Evolutionary conservation across 345 rosid species (phyloP).

Genomic region (Eucalyptus dawsonii): DNA sequence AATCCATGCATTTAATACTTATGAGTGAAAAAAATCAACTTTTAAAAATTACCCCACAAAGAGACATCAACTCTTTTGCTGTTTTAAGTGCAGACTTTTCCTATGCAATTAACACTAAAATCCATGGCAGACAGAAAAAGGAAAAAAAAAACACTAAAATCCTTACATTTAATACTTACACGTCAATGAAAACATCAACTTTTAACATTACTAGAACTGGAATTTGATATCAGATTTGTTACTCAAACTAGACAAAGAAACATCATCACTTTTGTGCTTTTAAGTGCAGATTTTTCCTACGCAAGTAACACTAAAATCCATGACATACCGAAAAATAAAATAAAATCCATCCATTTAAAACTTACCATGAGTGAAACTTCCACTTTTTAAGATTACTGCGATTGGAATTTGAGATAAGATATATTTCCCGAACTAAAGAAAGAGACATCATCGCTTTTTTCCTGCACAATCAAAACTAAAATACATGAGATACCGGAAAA

Average conservation of each 20-base stretch:
- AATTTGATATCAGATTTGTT: neutral
- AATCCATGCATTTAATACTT: neutral
- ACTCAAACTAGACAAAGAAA: neutral
- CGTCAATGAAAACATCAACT: neutral
- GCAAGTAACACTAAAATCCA: neutral
- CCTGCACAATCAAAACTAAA: neutral
- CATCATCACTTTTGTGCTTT: neutral
- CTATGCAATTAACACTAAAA: neutral
- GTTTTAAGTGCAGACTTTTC: neutral
- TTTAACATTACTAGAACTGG: neutral
- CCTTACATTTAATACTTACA: neutral
- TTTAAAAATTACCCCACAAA: fast-evolving
- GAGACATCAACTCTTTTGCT: neutral
- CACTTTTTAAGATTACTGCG: neutral
- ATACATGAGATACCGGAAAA: neutral
- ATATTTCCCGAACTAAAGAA: neutral
- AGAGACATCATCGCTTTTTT: neutral
- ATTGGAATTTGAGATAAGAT: neutral
- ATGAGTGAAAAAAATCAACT: neutral
- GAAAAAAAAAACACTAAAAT: neutral
- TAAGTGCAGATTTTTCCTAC: neutral
- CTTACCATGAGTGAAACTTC: neutral
- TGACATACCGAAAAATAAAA: neutral
- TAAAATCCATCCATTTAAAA: neutral
- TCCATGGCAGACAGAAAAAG: no score